Conservation (phyloP, 2,329 filamentous ascomycete genomes). For the Bipolaris sorokiniana region DNA sequence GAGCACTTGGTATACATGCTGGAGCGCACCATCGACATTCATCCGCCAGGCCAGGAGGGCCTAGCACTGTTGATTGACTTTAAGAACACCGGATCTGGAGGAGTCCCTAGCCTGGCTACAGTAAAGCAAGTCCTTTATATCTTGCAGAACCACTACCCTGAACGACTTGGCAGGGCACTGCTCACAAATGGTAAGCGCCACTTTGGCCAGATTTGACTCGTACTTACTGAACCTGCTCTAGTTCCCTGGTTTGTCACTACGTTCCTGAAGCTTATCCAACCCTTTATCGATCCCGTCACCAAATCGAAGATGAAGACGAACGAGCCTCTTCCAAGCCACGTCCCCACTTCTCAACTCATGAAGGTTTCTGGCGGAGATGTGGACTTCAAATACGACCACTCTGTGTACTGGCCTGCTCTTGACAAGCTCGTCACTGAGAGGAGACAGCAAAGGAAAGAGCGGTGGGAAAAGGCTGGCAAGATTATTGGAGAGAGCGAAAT, state of each 20-base stretch:
- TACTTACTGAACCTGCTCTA: slow-evolving; percentile 46
- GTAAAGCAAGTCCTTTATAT: slow-evolving; percentile 87
- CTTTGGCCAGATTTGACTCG: background rate
- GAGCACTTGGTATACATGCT: slow-evolving; percentile 97
- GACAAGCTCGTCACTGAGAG: slow-evolving; percentile 71
- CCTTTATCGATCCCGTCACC: slow-evolving; percentile 95
- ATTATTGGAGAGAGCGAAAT: slow-evolving; percentile 84
- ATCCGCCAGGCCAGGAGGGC: slow-evolving; percentile 85
- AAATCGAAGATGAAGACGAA: slow-evolving; percentile 97
- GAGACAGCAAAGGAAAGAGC: slow-evolving; percentile 65
- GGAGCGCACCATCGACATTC: slow-evolving; percentile 85
- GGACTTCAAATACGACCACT: slow-evolving; percentile 90
- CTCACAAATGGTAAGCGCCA: slow-evolving; percentile 77
- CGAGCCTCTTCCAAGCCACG: slow-evolving; percentile 82
- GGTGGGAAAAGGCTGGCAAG: slow-evolving; percentile 83
- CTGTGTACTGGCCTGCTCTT: slow-evolving; percentile 86
- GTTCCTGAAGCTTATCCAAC: slow-evolving; percentile 95
- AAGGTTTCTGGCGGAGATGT: slow-evolving; percentile 78
- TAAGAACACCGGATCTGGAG: slow-evolving; percentile 75
- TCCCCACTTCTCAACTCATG: slow-evolving; percentile 83
- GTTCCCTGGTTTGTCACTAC: slow-evolving; percentile 90
- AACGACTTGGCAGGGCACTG: slow-evolving; percentile 84
- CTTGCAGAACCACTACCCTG: slow-evolving; percentile 93
- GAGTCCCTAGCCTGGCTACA: slow-evolving; percentile 77
- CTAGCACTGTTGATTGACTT: slow-evolving; percentile 91